Conservation (phyloP, 805 yeast species). For the Hanseniaspora hatyaiensis region DNA sequence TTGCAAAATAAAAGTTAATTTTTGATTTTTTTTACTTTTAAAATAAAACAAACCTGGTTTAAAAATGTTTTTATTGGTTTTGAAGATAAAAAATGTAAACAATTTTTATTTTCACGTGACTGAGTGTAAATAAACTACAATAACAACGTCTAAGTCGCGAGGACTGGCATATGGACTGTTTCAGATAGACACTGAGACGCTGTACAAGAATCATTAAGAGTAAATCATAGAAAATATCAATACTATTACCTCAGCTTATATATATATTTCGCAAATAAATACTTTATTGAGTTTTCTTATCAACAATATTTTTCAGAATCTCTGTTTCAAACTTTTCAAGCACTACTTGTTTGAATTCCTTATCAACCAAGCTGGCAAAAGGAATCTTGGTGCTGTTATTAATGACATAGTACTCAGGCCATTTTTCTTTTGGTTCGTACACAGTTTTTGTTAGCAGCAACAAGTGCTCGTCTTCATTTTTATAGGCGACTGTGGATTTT, state of each 20-base stretch:
- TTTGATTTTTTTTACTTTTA: too few species aligned
- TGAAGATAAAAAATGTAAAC: background rate
- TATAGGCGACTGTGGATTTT: background rate
- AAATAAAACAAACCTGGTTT: too few species aligned
- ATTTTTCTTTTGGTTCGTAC: background rate
- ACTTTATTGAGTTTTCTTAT: conserved; percentile 4
- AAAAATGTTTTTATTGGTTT: too few species aligned
- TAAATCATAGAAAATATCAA: too few species aligned
- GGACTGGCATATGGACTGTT: too few species aligned
- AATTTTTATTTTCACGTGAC: background rate
- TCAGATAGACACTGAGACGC: too few species aligned
- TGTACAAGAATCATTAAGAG: too few species aligned
- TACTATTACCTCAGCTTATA: too few species aligned
- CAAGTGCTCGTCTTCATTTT: background rate
- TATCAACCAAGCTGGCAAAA: background rate
- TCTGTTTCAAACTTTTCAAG: background rate
- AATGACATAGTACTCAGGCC: background rate
- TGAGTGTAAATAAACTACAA: background rate
- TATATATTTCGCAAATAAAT: too few species aligned
- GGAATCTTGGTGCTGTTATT: background rate
- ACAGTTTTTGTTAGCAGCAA: background rate
- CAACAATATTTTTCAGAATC: background rate
- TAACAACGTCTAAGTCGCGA: too few species aligned
- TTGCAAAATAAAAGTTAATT: too few species aligned
- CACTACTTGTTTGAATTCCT: background rate